A percentile compares a stretch with the other conserved stretches of the same genome.
These are phyloP conservation scores for Cymbopogon citratus DNA, from an alignment of 176 grass and related monocot species.

Conservation along the genomic window DNA sequence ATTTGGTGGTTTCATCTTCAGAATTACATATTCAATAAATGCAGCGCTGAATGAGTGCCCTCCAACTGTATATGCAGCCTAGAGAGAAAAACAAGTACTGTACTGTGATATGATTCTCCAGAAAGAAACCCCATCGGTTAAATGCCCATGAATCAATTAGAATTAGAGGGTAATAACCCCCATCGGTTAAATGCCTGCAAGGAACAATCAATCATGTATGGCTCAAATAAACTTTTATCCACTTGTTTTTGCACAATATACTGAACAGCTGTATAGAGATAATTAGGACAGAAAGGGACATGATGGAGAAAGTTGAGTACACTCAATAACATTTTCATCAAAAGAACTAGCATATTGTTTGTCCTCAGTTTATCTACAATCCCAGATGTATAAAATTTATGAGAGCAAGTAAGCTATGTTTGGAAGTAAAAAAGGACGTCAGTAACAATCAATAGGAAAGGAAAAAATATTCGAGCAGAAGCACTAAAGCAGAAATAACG, in stretches of 20 bases:
- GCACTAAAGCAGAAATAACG: background rate
- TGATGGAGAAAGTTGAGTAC: background rate
- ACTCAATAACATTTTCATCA: constrained; percentile 7
- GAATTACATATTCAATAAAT: constrained; percentile 79
- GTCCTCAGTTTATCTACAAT: background rate
- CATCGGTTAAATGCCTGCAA: constrained; percentile 82
- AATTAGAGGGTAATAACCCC: constrained; percentile 98
- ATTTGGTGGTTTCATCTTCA: constrained; percentile 61
- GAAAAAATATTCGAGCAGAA: background rate
- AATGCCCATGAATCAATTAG: constrained; percentile 92
- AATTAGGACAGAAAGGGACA: background rate
- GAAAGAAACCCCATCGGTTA: too few relatives aligned
- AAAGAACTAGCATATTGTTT: background rate
- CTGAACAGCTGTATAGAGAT: background rate
- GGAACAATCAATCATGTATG: constrained; percentile 7
- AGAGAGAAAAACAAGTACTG: background rate
- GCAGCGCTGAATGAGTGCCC: constrained; percentile 85
- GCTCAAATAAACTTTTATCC: background rate
- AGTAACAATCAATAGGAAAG: background rate
- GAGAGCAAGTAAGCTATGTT: background rate
- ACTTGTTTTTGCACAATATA: background rate
- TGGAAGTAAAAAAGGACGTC: background rate
- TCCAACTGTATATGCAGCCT: constrained; percentile 87
- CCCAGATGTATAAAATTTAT: background rate
- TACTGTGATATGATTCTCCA: background rate